phyloP scores from a whole-genome alignment of 192 early-diverging fungal species.

The Mortierella claussenii region DNA sequence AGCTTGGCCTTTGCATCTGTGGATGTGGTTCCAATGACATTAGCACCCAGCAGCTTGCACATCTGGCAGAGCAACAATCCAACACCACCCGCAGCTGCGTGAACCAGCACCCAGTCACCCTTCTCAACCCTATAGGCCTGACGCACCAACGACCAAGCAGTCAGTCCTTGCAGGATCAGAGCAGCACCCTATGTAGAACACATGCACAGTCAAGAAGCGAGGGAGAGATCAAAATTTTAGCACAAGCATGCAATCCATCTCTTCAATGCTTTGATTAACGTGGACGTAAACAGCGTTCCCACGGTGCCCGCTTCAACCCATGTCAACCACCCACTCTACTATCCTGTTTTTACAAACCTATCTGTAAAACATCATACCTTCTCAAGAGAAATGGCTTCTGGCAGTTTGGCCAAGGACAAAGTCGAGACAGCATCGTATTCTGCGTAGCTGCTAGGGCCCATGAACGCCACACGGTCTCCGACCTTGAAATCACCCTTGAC shows the following conservation, averaged over 20 bases:
- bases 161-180: slow-evolving; percentile 82
- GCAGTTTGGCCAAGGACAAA: slow-evolving; percentile 54
- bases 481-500: slow-evolving; percentile 66
- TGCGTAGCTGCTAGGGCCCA: slow-evolving; percentile 72
- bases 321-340: no score
- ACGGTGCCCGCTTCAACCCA: no score
- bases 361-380: no score
- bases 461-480: slow-evolving; percentile 87
- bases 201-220: no score
- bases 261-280: no score
- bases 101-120: slow-evolving; percentile 84
- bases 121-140: slow-evolving; percentile 77
- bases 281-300: no score
- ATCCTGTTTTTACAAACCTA: no score
- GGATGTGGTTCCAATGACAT: slow-evolving; percentile 89
- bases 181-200: slow-evolving; percentile 16
- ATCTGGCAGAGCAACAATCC: slow-evolving; percentile 85
- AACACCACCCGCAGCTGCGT: slow-evolving; percentile 92
- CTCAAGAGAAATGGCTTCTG: slow-evolving; percentile 22
- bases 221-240: no score
- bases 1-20: slow-evolving; percentile 74
- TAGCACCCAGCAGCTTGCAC: slow-evolving; percentile 78
- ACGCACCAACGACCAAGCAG: slow-evolving; percentile 78
- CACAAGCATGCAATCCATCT: no score
- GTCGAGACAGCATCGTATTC: slow-evolving; percentile 72